These are phyloP conservation scores for Phytophthora fragariae DNA, from an alignment of 352 stramenopile genomes.

Conservation along the genomic window DNA sequence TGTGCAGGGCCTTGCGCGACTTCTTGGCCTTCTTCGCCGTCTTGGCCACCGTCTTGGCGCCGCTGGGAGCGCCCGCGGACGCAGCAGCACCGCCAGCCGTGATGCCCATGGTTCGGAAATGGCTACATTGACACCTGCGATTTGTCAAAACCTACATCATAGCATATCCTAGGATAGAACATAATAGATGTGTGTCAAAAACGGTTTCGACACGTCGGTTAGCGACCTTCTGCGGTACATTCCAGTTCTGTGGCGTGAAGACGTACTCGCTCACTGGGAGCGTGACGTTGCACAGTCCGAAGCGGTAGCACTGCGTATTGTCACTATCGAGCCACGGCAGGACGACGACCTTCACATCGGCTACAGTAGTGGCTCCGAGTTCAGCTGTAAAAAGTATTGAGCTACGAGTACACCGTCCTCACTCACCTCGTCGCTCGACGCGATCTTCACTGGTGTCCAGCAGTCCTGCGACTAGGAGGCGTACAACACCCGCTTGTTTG, in stretches of 20 bases:
- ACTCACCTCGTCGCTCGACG: slow-evolving; percentile 64
- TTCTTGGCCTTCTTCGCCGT: slow-evolving; percentile 50
- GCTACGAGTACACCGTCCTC: slow-evolving; percentile 59
- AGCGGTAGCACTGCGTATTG: slow-evolving; percentile 77
- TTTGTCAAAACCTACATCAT: too few relatives aligned
- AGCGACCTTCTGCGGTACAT: slow-evolving; percentile 64
- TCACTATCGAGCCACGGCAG: slow-evolving; percentile 69
- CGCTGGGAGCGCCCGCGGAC: neutral
- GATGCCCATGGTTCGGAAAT: slow-evolving; percentile 24
- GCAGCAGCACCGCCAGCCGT: slow-evolving; percentile 17
- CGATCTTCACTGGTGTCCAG: slow-evolving; percentile 63
- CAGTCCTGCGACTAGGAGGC: slow-evolving; percentile 62
- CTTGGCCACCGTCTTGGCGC: slow-evolving; percentile 27
- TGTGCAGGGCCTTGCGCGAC: slow-evolving; percentile 62
- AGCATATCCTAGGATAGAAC: neutral
- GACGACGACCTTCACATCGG: slow-evolving; percentile 66
- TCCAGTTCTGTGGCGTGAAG: slow-evolving; percentile 74
- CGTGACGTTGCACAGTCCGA: slow-evolving; percentile 78
- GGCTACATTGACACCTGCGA: neutral
- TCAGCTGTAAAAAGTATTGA: slow-evolving; percentile 60
- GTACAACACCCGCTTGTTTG: slow-evolving; percentile 77
- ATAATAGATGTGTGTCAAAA: neutral
- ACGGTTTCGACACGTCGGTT: too few relatives aligned
- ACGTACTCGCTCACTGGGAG: slow-evolving; percentile 55
- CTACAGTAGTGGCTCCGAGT: slow-evolving; percentile 70